Conservation (phyloP, 192 early-diverging fungal genomes). For the Geranomyces variabilis region DNA sequence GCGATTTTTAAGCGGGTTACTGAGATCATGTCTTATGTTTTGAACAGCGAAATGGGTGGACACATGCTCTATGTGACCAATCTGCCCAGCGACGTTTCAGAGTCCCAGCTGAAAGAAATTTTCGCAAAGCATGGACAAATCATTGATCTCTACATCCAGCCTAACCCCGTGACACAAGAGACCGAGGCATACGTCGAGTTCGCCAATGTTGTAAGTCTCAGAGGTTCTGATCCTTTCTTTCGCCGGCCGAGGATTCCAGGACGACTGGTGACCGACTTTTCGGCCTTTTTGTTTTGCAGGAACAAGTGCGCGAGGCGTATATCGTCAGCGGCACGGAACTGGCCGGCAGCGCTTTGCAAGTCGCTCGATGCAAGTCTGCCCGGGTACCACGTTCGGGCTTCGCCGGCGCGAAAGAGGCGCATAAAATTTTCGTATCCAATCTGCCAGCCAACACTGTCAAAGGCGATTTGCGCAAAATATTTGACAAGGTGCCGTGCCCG, state of each 20-base stretch:
- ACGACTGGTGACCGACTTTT: neutral
- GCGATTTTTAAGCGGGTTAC: neutral
- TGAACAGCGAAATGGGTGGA: constrained; percentile 30
- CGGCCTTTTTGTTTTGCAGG: constrained; percentile 10
- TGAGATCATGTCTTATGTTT: too few species aligned
- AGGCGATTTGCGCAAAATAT: constrained; percentile 38
- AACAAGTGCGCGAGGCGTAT: constrained; percentile 34
- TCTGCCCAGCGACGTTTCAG: constrained; percentile 12
- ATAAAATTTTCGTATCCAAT: constrained; percentile 51
- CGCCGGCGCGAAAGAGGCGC: constrained; percentile 26
- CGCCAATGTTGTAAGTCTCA: constrained; percentile 26
- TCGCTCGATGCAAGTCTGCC: constrained; percentile 44
- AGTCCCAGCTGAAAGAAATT: neutral
- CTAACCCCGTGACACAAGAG: constrained; percentile 43
- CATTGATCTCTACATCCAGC: constrained; percentile 48
- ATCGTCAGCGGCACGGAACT: constrained; percentile 29
- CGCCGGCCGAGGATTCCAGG: neutral
- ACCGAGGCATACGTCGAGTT: constrained; percentile 55
- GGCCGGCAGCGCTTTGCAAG: constrained; percentile 13
- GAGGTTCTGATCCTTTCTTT: too few species aligned
- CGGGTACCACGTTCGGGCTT: constrained; percentile 36
- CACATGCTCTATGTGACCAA: constrained; percentile 39
- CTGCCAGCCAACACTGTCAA: constrained; percentile 43
- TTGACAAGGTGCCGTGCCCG: constrained; percentile 40
- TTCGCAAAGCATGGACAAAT: constrained; percentile 38